Evolutionary conservation across 352 stramenopile species (phyloP).

Genomic region (Pythium biforme): DNA sequence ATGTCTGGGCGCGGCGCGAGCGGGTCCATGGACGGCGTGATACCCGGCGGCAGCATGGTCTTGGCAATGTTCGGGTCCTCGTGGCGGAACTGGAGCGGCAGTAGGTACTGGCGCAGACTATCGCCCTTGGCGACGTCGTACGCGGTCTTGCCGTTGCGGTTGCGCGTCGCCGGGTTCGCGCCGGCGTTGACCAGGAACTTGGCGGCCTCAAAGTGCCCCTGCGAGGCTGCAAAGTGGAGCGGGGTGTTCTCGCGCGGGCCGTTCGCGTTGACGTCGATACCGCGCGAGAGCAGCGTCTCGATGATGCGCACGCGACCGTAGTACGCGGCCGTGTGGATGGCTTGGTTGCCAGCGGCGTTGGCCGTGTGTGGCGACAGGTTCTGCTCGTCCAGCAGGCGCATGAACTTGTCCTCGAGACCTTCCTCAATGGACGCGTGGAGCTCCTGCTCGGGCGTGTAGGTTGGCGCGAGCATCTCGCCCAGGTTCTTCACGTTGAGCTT

Average conservation of each 20-base stretch:
- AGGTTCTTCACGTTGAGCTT: slow-evolving; percentile 90
- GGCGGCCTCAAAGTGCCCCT: slow-evolving; percentile 73
- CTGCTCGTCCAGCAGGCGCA: slow-evolving; percentile 63
- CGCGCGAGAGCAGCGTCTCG: slow-evolving; percentile 63
- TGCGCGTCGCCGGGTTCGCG: slow-evolving; percentile 77
- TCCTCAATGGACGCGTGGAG: slow-evolving; percentile 78
- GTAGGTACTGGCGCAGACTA: slow-evolving; percentile 78
- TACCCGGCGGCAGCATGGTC: slow-evolving; percentile 65
- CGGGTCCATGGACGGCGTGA: slow-evolving; percentile 71
- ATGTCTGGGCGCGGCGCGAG: slow-evolving; percentile 61
- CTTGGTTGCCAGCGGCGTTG: slow-evolving; percentile 73
- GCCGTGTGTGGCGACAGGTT: slow-evolving; percentile 67
- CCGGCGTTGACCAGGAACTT: slow-evolving; percentile 69
- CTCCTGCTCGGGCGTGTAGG: slow-evolving; percentile 85
- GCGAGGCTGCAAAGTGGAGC: slow-evolving; percentile 78
- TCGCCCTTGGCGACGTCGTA: slow-evolving; percentile 88
- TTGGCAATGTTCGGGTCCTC: slow-evolving; percentile 68
- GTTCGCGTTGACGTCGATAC: slow-evolving; percentile 66
- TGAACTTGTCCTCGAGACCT: slow-evolving; percentile 70
- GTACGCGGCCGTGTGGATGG: slow-evolving; percentile 86
- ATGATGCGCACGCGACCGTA: slow-evolving; percentile 73
- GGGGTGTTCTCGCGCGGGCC: slow-evolving; percentile 78
- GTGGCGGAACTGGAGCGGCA: slow-evolving; percentile 87
- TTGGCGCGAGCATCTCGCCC: slow-evolving; percentile 84
- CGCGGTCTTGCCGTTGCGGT: slow-evolving; percentile 70